A percentile compares a stretch with the other conserved stretches of the same genome.
These are phyloP conservation scores for Penicillium sp. DNA, from an alignment of 2,329 filamentous ascomycete species.

Conservation along the genomic window DNA sequence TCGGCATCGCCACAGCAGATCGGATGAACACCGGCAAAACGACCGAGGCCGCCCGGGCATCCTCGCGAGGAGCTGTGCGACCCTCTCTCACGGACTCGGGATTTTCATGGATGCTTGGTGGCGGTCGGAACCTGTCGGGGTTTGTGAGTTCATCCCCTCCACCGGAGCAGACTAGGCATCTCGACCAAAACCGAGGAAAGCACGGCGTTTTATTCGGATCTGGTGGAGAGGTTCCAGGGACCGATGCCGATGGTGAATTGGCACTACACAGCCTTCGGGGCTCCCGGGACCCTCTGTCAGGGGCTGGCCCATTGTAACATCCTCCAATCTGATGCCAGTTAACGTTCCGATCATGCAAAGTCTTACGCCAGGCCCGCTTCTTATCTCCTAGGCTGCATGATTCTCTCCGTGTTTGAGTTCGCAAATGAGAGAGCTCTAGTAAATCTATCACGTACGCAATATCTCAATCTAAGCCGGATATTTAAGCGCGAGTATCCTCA, in stretches of 20 bases:
- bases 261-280: slow-evolving; percentile 43
- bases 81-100: slow-evolving; percentile 49
- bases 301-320: slow-evolving; percentile 6
- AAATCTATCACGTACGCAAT: too few species aligned
- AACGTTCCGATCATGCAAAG: neutral
- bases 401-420: neutral
- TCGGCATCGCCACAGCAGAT: slow-evolving; percentile 4
- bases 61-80: slow-evolving; percentile 32
- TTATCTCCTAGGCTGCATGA: neutral
- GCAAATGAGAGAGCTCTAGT: too few species aligned
- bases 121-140: slow-evolving; percentile 45
- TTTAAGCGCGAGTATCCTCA: neutral
- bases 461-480: neutral
- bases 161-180: slow-evolving; percentile 45
- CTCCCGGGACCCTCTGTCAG: slow-evolving; percentile 23
- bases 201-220: slow-evolving; percentile 38
- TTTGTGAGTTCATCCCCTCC: slow-evolving; percentile 50
- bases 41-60: slow-evolving; percentile 17
- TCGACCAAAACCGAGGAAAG: slow-evolving; percentile 31
- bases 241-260: slow-evolving; percentile 40
- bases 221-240: slow-evolving; percentile 32
- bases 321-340: neutral
- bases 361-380: neutral
- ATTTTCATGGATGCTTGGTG: slow-evolving; percentile 55
- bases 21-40: slow-evolving; percentile 9